phyloP scores from a whole-genome alignment of 2,329 filamentous ascomycete genomes.

The Falciphora oryzae region DNA sequence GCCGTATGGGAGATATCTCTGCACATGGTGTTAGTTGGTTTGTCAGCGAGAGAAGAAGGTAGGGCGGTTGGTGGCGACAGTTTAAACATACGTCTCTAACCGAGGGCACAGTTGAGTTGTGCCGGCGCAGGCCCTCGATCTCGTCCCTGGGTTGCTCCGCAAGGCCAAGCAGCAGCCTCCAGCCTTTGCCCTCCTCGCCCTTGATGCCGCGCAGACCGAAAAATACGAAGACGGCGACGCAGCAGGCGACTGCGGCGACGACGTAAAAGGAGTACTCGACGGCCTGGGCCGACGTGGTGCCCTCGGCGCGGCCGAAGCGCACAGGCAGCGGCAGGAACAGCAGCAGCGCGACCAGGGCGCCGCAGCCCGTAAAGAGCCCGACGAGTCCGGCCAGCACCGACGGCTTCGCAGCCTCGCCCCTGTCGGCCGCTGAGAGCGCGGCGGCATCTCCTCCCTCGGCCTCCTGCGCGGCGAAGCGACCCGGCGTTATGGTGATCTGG shows the following conservation, averaged over 20 bases:
- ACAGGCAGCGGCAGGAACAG: conserved; percentile 86
- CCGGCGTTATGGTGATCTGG: conserved; percentile 69
- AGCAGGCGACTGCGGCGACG: conserved; percentile 66
- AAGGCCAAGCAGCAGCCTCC: conserved; percentile 48
- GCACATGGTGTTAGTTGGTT: neutral
- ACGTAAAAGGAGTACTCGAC: conserved; percentile 84
- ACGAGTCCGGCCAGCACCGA: conserved; percentile 77
- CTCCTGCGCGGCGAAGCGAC: conserved; percentile 37
- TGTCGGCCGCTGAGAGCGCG: conserved; percentile 15
- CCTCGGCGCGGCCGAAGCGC: conserved; percentile 63
- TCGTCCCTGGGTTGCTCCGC: neutral
- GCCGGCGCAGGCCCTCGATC: neutral
- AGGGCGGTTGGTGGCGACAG: neutral
- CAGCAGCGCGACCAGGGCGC: conserved; percentile 75
- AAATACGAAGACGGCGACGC: conserved; percentile 69
- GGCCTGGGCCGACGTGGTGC: conserved; percentile 66
- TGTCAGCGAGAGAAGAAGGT: neutral
- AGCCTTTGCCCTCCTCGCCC: conserved; percentile 75
- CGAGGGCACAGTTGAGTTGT: neutral
- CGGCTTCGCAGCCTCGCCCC: conserved; percentile 36
- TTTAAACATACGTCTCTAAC: neutral
- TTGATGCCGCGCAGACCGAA: conserved; percentile 64
- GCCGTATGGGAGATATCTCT: conserved; percentile 43
- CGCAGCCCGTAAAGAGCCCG: conserved; percentile 86
- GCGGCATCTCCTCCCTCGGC: conserved; percentile 4